These are phyloP conservation scores for Quercus suber DNA, from an alignment of 306 rosid genomes.

Conservation along the genomic window DNA sequence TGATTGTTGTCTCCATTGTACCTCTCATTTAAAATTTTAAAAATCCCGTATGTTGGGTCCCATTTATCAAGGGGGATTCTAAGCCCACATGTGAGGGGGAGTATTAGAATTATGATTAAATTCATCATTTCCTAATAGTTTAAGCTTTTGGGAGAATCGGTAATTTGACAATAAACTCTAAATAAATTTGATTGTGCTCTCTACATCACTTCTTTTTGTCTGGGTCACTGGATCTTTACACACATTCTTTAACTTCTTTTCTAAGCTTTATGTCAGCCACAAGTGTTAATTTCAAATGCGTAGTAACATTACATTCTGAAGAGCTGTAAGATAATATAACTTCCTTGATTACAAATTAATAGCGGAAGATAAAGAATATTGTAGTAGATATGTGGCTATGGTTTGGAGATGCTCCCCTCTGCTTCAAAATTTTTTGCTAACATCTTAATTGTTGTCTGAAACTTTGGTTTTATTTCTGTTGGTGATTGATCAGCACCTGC, in stretches of 20 bases:
- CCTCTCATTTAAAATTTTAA: too few species aligned
- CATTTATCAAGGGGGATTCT: too few species aligned
- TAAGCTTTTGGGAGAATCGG: too few species aligned
- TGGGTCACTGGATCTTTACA: neutral
- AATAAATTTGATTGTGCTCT: too few species aligned
- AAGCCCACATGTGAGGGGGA: too few species aligned
- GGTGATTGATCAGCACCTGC: neutral
- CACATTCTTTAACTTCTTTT: neutral
- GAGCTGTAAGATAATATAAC: neutral
- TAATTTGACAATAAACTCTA: too few species aligned
- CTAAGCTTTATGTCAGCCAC: neutral
- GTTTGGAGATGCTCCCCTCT: neutral
- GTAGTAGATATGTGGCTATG: neutral
- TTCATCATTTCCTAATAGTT: too few species aligned
- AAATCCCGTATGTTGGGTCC: too few species aligned
- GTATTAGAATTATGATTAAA: too few species aligned
- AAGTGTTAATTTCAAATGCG: too few species aligned
- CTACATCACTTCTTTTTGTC: too few species aligned
- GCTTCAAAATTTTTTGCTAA: neutral
- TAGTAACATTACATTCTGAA: neutral
- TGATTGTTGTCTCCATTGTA: too few species aligned
- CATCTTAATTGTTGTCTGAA: neutral
- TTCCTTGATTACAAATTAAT: neutral
- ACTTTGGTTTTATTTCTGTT: neutral
- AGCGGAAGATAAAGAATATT: neutral